Base-by-base conservation (phyloP, 1,139 yeast species). In the Debaryomyces sp. region DNA sequence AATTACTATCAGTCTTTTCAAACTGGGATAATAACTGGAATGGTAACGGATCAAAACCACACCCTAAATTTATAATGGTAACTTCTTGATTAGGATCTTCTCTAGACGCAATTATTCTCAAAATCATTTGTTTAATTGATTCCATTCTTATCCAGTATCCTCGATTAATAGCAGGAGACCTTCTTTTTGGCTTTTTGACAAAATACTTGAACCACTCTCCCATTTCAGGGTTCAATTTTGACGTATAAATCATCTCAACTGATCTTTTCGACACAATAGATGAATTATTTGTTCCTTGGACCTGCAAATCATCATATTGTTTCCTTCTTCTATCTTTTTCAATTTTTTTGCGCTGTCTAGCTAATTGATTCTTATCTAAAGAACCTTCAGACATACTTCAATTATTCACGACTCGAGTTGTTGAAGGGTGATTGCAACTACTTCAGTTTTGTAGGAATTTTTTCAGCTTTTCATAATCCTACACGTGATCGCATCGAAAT, bases 101-200 rank as follows among this genome's bases (percentile, higher is more conserved):
- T 2, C 50, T 49, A 21, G 48, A 32, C 8, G 58, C 47, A 3
- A 80, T 67, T 17, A 85, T 81, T 37, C 75, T 68, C 36, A 74
- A 61, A 13, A 87, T 74, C 46, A 82, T 70, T 45, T 68, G 70
- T 53, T 82, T 76, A 48, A 89, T 84, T 6, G 90, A 82, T 58
- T 85, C 85, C 84, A 89, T 84, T 50, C 96, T 72, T 22, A 87
- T 75, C 92, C 95, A 89, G 63, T 89, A 89, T 0, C 96, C 96
- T 57, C 96, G 67, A 57, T 89, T 89, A 39, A 89, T 87, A 10
- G 89, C 86, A 0, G 96, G 96, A 0, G 94, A 84, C 50, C 96
- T 70, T 61, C 94, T 72, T 54, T 82, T 81, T 6, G 83, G 83
- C 50, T 81, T 84, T 23, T 81, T 80, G 1, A 89, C 96, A 67